Conservation (phyloP, 208 protist species). For the Leptomonas pyrrhocoris region DNA sequence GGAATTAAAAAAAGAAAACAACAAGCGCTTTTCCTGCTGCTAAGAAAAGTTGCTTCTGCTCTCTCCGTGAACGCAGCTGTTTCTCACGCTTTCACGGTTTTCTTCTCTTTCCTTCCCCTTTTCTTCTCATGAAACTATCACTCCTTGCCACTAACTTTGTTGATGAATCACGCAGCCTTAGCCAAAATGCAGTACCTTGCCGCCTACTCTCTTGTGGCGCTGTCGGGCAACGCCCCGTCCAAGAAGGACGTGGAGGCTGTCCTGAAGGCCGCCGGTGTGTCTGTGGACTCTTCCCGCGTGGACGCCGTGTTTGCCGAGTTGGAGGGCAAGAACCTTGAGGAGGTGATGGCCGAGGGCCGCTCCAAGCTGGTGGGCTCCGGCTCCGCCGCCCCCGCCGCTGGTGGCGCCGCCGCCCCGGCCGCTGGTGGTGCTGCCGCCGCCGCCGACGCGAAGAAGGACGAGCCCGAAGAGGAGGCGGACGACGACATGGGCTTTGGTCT, state of each 20-base stretch:
- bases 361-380: slow-evolving; percentile 89
- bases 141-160: neutral
- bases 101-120: too few species aligned
- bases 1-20: too few species aligned
- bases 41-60: too few species aligned
- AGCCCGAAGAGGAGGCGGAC: slow-evolving; percentile 80
- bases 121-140: neutral
- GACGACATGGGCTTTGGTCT: too few species aligned
- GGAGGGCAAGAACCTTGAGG: slow-evolving; percentile 92
- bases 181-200: slow-evolving; percentile 92
- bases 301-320: slow-evolving; percentile 80
- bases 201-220: slow-evolving; percentile 89
- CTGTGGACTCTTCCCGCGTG: slow-evolving; percentile 75
- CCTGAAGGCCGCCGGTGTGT: slow-evolving; percentile 85
- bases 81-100: too few species aligned
- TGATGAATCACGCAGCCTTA: neutral
- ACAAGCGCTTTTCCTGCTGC: too few species aligned
- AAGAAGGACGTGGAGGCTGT: slow-evolving; percentile 88
- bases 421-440: slow-evolving; percentile 49
- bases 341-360: slow-evolving; percentile 86
- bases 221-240: slow-evolving; percentile 85
- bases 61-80: too few species aligned
- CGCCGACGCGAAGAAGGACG: slow-evolving; percentile 54
- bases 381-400: slow-evolving; percentile 46
- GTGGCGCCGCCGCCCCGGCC: slow-evolving; percentile 43